Conservation (phyloP, 1,284 basidiomycete species). For the Sporisorium graminicola region DNA sequence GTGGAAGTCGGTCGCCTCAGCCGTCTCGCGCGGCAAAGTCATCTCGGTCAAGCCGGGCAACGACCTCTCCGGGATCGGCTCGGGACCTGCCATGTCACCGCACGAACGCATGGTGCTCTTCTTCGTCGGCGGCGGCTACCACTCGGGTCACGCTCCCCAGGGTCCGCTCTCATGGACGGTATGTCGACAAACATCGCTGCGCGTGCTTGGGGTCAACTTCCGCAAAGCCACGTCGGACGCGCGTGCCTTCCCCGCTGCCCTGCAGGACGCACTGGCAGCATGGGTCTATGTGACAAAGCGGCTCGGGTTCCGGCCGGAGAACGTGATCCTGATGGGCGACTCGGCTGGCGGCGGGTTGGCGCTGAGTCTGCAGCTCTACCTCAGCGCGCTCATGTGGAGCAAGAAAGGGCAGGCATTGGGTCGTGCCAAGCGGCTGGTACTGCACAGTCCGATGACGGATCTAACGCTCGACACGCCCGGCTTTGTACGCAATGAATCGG, state of each 20-base stretch:
- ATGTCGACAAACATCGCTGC: constrained; percentile 32
- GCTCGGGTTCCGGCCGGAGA: constrained; percentile 23
- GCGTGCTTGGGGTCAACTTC: constrained; percentile 40
- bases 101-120: constrained; percentile 36
- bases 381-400: constrained; percentile 20
- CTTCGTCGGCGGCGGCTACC: constrained; percentile 44
- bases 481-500: constrained; percentile 10
- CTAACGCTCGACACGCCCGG: constrained; percentile 18
- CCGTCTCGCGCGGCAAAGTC: constrained; percentile 14
- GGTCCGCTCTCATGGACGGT: constrained; percentile 34
- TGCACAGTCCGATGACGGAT: constrained; percentile 38
- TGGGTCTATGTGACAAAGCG: constrained; percentile 44
- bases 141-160: constrained; percentile 24
- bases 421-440: constrained; percentile 21
- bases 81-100: constrained; percentile 13
- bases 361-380: constrained; percentile 27
- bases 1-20: constrained; percentile 33
- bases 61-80: constrained; percentile 26
- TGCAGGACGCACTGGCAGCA: constrained; percentile 36
- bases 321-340: constrained; percentile 42
- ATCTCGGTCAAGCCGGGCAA: constrained; percentile 37
- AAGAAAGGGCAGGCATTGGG: constrained; percentile 7
- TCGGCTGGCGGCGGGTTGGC: constrained; percentile 27
- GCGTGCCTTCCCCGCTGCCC: constrained; percentile 20
- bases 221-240: constrained; percentile 27